Base-by-base conservation (phyloP, 73 alveolate species). In the Durusdinium trenchii region DNA sequence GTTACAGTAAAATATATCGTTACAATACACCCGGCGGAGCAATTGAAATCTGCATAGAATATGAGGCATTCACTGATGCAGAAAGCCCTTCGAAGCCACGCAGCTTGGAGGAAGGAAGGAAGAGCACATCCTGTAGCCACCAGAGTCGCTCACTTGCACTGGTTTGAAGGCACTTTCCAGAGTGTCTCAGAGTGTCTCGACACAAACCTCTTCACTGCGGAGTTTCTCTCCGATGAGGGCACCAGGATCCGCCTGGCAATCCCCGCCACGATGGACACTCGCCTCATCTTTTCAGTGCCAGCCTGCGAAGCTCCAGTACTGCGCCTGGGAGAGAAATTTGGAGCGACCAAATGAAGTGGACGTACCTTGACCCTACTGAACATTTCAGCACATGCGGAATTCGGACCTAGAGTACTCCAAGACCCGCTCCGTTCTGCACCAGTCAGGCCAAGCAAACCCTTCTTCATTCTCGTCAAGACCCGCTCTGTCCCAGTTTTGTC, bases 241-340 rank as follows among this genome's bases (percentile, higher is more conserved):
- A 5, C 94, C 99, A 45, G 99, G 99, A 94, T 94, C 99, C 28
- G 99, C 91, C 93, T 94, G 81, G 12, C 51, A 47, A 40, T 45
- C 7, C 45, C 92, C 50, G 14, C 69, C 23, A 75, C 28, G 42
- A 64, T 12, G n/a, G 79, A 32, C 36, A 64, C 79, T 64, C 45
- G n/a, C 79, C 28, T 64, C 45, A 26, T 32, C 54, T 40, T 40
- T 12, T 18, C 38, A 78, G 62, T 45, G 7, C 35, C 71, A 43
- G n/a, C 98, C 98, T 91, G 98, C 45, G 98, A 91, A 38, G 98
- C 98, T 38, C 90, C 98, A 6, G 98, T 75, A 18, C 98, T 43
- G 28, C 98, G 98, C 98, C 98, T 91, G 36, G 47, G 69, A 57
- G 23, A 43, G n/a, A n/a, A n/a, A n/a, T n/a, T n/a, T n/a, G n/a